Base-by-base conservation (phyloP, 768 basidiomycete genomes). In the Russula sp. region DNA sequence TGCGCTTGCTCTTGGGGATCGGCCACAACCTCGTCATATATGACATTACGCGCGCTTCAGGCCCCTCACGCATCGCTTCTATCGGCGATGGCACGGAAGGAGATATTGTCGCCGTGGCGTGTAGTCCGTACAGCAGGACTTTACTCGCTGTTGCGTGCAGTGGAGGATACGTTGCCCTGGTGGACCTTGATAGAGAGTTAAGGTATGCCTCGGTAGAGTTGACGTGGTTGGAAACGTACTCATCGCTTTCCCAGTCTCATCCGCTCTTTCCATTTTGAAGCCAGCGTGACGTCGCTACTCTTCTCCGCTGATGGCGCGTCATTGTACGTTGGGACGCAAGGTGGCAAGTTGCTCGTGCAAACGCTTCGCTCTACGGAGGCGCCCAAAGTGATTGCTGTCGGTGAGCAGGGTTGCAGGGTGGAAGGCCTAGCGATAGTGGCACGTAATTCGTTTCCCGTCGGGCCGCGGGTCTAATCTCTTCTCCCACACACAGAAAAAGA, bases 41-140 rank as follows among this genome's bases (percentile, higher is more conserved):
- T 62, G 88, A 90, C 66, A 81, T 80, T 2, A 80, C 78, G 34
- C 80, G 82, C 13, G 81, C 85, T 9, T 81, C 83, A 22, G 75
- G 75, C 6, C 85, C 88, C 10, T 55, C 77, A 32, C 88, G 85
- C 71, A 74, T 73, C 0, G 73, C 89, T 42, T 64, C 76, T 2
- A 68, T 89, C 59, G 76, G 73, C 10, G 82, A 83, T 27, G 69
- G 67, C 49, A 66, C 73, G 18, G 68, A 73, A 0, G 84, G 83
- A 8, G 72, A 80, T n/a, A 79, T 90, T 27, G 72, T 81, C 4
- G 80, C 79, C 13, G 71, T 89, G 9, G 77, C 82, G 7, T 84
- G 82, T 64, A 89, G 88, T 65, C 87, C 89, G 7, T 90, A 89
- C 72, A 89, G 88, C 74, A 89, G 86, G 75, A 86, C 85, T 2